Percentiles rank a stretch among this genome's conserved stretches.
These are phyloP conservation scores for Talaromyces nanjingensis DNA, from an alignment of 495 filamentous ascomycete species.

Conservation along the genomic window DNA sequence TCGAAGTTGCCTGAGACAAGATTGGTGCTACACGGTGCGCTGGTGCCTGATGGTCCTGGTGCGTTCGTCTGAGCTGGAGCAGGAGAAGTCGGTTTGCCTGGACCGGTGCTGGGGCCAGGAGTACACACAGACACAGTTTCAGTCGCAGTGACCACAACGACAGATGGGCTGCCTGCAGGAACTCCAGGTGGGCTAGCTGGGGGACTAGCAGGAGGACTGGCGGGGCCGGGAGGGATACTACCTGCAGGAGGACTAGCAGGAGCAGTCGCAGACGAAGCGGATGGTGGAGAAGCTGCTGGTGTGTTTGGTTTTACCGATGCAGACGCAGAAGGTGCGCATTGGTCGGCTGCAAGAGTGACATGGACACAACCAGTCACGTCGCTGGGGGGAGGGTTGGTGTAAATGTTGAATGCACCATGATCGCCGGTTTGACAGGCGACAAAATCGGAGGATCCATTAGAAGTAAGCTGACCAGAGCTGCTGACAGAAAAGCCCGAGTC, in stretches of 20 bases:
- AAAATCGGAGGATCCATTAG: constrained; percentile 37
- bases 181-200: neutral
- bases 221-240: too few relatives aligned
- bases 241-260: neutral
- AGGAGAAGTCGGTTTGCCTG: constrained; percentile 3
- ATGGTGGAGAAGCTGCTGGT: neutral
- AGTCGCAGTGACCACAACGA: constrained; percentile 14
- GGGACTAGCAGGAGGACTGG: neutral
- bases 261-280: neutral
- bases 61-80: constrained; percentile 6
- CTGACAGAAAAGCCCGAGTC: constrained; percentile 41
- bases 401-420: constrained; percentile 44
- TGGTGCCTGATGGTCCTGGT: constrained; percentile 8
- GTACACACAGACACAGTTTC: constrained; percentile 15
- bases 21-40: constrained; percentile 37
- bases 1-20: constrained; percentile 43
- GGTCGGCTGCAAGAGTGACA: constrained; percentile 41
- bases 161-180: constrained; percentile 1
- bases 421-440: constrained; percentile 48
- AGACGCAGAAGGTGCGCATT: constrained; percentile 22
- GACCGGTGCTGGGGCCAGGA: neutral
- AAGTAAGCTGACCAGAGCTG: constrained; percentile 40
- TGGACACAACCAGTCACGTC: constrained; percentile 38
- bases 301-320: neutral
- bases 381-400: constrained; percentile 37